A percentile compares a stretch with the other conserved stretches of the same genome.
Conservation (phyloP, 805 yeast genomes). For the Candida maris region DNA sequence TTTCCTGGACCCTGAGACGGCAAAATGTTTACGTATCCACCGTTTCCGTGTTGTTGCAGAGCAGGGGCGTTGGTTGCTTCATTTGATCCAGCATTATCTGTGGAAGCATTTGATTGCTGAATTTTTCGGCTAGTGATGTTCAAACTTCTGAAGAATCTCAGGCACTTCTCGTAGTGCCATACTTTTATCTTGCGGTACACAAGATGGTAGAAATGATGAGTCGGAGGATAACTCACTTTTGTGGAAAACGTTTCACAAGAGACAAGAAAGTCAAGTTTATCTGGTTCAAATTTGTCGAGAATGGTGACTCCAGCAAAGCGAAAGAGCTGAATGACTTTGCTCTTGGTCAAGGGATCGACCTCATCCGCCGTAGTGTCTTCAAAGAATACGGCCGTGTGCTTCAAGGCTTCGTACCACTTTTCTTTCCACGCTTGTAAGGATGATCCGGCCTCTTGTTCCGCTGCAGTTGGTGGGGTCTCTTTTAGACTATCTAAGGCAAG, state of each 20-base stretch:
- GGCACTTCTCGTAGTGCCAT: slow-evolving; percentile 58
- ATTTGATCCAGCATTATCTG: background rate
- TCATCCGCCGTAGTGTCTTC: slow-evolving; percentile 40
- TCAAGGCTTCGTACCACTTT: slow-evolving; percentile 49
- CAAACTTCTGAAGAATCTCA: slow-evolving; percentile 50
- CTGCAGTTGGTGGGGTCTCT: slow-evolving; percentile 35
- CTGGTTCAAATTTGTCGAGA: slow-evolving; percentile 42
- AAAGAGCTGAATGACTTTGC: slow-evolving; percentile 42
- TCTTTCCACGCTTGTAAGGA: slow-evolving; percentile 49
- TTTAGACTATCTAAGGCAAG: slow-evolving; percentile 31
- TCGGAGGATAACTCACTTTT: slow-evolving; percentile 34
- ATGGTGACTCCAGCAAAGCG: slow-evolving; percentile 47
- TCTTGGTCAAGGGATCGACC: slow-evolving; percentile 35
- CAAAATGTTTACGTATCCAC: slow-evolving; percentile 19
- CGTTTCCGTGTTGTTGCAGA: background rate
- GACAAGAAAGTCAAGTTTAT: slow-evolving; percentile 42
- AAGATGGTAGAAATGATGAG: slow-evolving; percentile 48
- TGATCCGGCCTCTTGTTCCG: slow-evolving; percentile 37
- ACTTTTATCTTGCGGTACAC: slow-evolving; percentile 46
- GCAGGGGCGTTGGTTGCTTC: background rate
- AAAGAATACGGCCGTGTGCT: slow-evolving; percentile 44
- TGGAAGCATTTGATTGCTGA: slow-evolving; percentile 26
- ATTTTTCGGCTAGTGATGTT: slow-evolving; percentile 39
- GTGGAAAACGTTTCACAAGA: slow-evolving; percentile 41
- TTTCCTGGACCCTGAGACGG: slow-evolving; percentile 17